Percentiles rank a stretch among this genome's conserved stretches.
Evolutionary conservation across 495 filamentous ascomycete species (phyloP).

Genomic region (Collariella sp.): DNA sequence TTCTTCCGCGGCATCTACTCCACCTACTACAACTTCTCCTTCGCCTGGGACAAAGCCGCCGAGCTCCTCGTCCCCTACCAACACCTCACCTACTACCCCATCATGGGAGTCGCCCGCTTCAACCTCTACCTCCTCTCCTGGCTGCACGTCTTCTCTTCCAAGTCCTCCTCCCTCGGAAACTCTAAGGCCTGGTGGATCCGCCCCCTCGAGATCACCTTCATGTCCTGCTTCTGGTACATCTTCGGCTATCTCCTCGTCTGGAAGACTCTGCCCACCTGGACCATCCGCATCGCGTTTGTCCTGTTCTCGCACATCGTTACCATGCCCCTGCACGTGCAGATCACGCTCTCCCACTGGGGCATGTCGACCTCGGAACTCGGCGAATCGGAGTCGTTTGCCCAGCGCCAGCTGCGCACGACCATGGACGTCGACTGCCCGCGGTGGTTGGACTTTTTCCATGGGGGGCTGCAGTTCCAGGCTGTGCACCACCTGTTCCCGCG

Average conservation of each 20-base stretch:
- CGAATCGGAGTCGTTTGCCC: conserved; percentile 79
- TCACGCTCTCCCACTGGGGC: conserved; percentile 92
- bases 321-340: conserved; percentile 85
- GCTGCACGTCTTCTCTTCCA: conserved; percentile 71
- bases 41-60: conserved; percentile 74
- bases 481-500: conserved; percentile 92
- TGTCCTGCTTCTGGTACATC: conserved; percentile 90
- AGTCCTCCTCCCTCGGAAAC: too few species aligned
- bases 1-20: conserved; percentile 70
- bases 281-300: conserved; percentile 64
- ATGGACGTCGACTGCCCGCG: conserved; percentile 96
- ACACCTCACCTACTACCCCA: conserved; percentile 76
- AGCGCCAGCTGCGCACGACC: conserved; percentile 93
- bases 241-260: conserved; percentile 84
- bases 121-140: conserved; percentile 84
- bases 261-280: conserved; percentile 58
- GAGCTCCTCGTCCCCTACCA: conserved; percentile 66
- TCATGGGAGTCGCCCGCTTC: conserved; percentile 79
- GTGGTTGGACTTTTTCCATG: conserved; percentile 96
- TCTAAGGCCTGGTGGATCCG: conserved; percentile 79
- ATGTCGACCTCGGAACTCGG: conserved; percentile 94
- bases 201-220: conserved; percentile 72
- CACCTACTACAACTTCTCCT: conserved; percentile 80
- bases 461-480: conserved; percentile 92
- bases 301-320: conserved; percentile 82